These are phyloP conservation scores for Hirschfeldia incana DNA, from an alignment of 345 rosid genomes.

Conservation along the genomic window DNA sequence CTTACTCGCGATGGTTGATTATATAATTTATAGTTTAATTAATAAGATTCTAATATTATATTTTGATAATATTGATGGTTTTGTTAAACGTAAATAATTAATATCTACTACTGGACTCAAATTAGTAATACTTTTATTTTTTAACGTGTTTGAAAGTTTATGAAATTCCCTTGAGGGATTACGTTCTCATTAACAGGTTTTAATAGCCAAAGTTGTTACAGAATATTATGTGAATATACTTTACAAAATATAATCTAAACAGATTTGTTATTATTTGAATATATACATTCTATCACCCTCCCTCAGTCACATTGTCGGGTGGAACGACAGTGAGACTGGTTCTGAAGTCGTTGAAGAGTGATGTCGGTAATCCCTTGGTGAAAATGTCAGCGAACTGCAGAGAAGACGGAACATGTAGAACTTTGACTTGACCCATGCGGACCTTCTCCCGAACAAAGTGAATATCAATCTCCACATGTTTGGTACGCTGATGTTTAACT, in stretches of 20 bases:
- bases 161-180: neutral
- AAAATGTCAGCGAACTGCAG: no score
- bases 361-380: no score
- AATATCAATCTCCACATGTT: no score
- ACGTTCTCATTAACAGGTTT: neutral
- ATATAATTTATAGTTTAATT: neutral
- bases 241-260: neutral
- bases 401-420: no score
- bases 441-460: no score
- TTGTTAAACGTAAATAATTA: neutral
- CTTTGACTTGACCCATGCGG: no score
- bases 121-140: no score
- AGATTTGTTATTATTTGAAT: neutral
- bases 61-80: neutral
- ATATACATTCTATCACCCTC: neutral
- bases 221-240: neutral
- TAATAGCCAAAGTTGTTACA: neutral
- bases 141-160: neutral
- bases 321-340: no score
- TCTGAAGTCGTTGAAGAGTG: no score
- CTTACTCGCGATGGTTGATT: neutral
- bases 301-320: no score
- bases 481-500: no score
- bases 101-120: neutral
- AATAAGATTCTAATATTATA: neutral